Evolutionary conservation across 139 green algal genomes (phyloP).

Genomic region (Monoraphidium neglectum): DNA sequence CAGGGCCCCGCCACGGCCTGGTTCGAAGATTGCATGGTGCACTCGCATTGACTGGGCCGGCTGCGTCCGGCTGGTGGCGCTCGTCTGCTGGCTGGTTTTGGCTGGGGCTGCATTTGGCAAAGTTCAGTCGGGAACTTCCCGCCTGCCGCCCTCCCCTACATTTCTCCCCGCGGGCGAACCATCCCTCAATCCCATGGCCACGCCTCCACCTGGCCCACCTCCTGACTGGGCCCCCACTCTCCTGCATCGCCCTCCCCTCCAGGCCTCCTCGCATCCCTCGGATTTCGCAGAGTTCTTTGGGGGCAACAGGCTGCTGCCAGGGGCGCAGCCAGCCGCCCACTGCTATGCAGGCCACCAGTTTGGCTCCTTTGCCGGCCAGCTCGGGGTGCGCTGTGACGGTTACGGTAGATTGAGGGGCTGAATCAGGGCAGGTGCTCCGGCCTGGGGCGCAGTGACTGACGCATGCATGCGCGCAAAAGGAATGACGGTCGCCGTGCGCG

Average conservation of each 20-base stretch:
- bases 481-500: too few relatives aligned
- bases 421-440: too few relatives aligned
- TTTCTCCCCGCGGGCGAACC: neutral
- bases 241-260: neutral
- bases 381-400: too few relatives aligned
- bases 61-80: too few relatives aligned
- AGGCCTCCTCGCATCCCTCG: conserved; percentile 22
- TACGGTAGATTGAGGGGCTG: too few relatives aligned
- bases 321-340: conserved; percentile 57
- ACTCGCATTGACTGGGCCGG: too few relatives aligned
- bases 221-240: neutral
- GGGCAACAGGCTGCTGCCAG: conserved; percentile 52
- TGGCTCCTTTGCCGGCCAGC: conserved; percentile 63
- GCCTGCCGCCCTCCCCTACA: neutral
- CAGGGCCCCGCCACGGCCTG: neutral
- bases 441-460: too few relatives aligned
- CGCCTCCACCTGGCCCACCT: neutral
- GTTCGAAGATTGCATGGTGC: too few relatives aligned
- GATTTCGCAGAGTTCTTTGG: conserved; percentile 45
- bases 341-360: conserved; percentile 63
- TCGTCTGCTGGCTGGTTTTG: neutral
- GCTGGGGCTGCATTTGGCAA: neutral
- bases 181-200: neutral
- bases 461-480: too few relatives aligned
- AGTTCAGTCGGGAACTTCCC: neutral